Evolutionary conservation across 805 yeast species (phyloP).

Genomic region (Candida anglica): DNA sequence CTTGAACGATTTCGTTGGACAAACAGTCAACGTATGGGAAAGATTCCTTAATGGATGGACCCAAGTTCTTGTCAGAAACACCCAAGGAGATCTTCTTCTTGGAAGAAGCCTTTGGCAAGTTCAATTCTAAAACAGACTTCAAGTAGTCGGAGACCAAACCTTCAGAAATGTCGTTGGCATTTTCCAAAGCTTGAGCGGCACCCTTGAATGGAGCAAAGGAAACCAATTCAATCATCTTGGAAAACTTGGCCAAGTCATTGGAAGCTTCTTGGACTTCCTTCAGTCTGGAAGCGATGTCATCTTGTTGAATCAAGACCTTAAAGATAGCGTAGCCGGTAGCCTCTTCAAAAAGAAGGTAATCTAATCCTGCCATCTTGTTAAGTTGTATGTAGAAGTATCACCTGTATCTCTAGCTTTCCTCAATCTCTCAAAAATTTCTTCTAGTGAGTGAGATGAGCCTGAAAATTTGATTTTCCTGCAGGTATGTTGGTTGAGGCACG

Average conservation of each 20-base stretch:
- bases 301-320: conserved; percentile 91
- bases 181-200: conserved; percentile 98
- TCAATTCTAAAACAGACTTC: conserved; percentile 83
- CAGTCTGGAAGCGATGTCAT: conserved; percentile 85
- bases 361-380: conserved; percentile 70
- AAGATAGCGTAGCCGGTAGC: conserved; percentile 98
- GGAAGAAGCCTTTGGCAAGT: conserved; percentile 75
- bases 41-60: conserved; percentile 91
- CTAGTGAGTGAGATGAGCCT: conserved; percentile 2
- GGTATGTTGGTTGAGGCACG: too few relatives aligned
- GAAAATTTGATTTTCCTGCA: conserved; percentile 1
- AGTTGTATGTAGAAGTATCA: too few relatives aligned
- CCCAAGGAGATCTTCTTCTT: conserved; percentile 73
- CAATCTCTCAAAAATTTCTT: not conserved
- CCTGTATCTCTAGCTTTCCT: too few relatives aligned
- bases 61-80: conserved; percentile 90
- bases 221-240: conserved; percentile 88
- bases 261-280: conserved; percentile 92
- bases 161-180: conserved; percentile 96
- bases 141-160: conserved; percentile 93
- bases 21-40: conserved; percentile 88
- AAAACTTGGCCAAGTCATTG: conserved; percentile 78
- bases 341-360: conserved; percentile 93
- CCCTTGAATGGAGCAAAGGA: conserved; percentile 98
- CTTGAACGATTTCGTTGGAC: conserved; percentile 90